Base-by-base conservation (phyloP, 1,284 basidiomycete genomes). In the Ceratobasidium sp. region DNA sequence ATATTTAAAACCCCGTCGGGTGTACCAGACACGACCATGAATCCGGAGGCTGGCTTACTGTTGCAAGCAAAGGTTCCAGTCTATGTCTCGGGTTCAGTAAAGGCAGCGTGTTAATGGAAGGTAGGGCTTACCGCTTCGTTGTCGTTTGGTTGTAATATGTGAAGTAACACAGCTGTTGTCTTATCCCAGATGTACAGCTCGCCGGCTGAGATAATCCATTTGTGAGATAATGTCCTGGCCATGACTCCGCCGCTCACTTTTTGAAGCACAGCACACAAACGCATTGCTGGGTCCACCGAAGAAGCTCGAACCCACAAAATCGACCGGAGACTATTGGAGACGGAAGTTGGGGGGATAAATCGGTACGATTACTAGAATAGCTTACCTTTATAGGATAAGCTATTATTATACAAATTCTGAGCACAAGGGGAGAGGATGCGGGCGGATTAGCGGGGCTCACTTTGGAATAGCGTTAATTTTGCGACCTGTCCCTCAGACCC, bases 101-200 rank as follows among this genome's bases (percentile, higher is more conserved):
- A 8, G 7, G 7, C 20, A 20, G 7, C 22, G 7, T 6, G 10
- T 12, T 12, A 10, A 6, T 47, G 7, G 10, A 47, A 22, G 6
- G 7, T 12, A 7, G n/a, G 10, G 8, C 22, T 15, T 6, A 42
- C 20, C 15, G 54, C 49, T 22, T 67, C 62, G 35, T 67, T 34
- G 34, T 67, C 62, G 1, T 49, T 49, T 38, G 62, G 50, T 34
- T 67, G 53, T 1, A 67, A 38, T 31, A 50, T 54, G 17, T 67
- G 62, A n/a, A 67, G 27, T 10, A 67, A 42, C 17, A 67, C 40
- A 15, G 50, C 62, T 12, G 62, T 54, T 32, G 62, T 25, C 17
- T 38, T 42, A n/a, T 67, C 62, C 62, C 62, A 67, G 5, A 67
- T 67, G 50, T 67, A 67, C 31, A 67, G 53, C 31, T 67, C 62